Base-by-base conservation (phyloP, 805 yeast genomes). In the Candida palmyrensis region DNA sequence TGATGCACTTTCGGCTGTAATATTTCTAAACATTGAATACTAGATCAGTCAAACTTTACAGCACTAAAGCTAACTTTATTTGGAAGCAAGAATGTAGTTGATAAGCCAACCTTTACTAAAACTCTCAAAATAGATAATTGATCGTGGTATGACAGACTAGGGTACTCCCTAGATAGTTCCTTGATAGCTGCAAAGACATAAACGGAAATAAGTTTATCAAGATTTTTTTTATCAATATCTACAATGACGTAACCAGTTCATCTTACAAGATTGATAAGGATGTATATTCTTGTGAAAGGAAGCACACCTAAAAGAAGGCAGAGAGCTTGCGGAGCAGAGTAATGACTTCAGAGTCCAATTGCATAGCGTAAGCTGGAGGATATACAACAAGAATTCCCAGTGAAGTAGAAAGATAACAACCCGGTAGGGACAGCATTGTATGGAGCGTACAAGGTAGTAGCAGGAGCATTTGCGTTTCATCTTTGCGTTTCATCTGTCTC, bases 281-380 rank as follows among this genome's bases (percentile, higher is more conserved):
- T 22, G 26, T 20, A 18, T 31, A 31, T 6, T 13, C 18, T 23
- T 65, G 36, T 57, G 64, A 18, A 58, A 40, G 8, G 53, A 46
- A 4, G 62, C 55, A 11, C 64, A 64, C 68, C 68, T 62, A 5
- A 57, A 53, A 10, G 59, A 32, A 9, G 68, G 62, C 19, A 60
- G 38, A 1, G 62, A 47, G 9, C 67, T 68, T n/a, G 68, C 69
- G 5, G 65, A 57, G 33, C 55, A 63, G 0, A 25, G 40, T 35
- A 19, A 22, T 22, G n/a, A 22, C 23, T 15, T 25, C 15, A 11
- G 43, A 20, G 9, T 43, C 47, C n/a, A 27, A 36, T 27, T 45
- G 41, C 20, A 48, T 21, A 6, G 47, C 44, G 24, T 48, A 52
- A 3, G 53, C 47, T 2, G 49, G 45, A 13, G 54, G 40, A 35